A percentile compares a stretch with the other conserved stretches of the same genome.
Evolutionary conservation across 805 yeast genomes (phyloP).

Genomic region (Candida lessepsii): DNA sequence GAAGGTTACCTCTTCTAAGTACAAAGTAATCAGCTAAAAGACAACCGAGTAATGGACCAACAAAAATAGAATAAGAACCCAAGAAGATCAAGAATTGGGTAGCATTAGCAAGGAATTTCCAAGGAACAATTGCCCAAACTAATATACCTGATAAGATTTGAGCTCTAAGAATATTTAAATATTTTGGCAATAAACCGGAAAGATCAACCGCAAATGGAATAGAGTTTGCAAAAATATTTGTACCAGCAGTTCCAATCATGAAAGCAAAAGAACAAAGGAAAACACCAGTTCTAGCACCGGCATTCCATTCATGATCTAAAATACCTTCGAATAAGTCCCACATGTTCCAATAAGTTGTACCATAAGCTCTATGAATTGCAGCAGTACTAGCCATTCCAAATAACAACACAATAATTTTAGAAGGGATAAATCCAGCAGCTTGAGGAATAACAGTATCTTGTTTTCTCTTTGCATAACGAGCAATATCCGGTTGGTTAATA

Average conservation of each 20-base stretch:
- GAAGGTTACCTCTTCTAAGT: constrained; percentile 16
- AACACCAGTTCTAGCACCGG: constrained; percentile 24
- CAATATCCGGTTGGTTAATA: constrained; percentile 17
- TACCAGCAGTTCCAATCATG: constrained; percentile 24
- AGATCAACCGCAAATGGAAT: constrained; percentile 24
- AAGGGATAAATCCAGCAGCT: constrained; percentile 16
- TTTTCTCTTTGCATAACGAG: constrained; percentile 16
- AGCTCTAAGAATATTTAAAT: constrained; percentile 23
- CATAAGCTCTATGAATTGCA: constrained; percentile 16
- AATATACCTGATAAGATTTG: constrained; percentile 14
- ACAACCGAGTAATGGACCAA: constrained; percentile 16
- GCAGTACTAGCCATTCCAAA: constrained; percentile 15
- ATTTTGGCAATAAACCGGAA: constrained; percentile 23
- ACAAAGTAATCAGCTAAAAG: constrained; percentile 14
- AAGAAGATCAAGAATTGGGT: constrained; percentile 13
- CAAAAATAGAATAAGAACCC: constrained; percentile 16
- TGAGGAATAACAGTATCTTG: constrained; percentile 14
- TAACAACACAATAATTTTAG: constrained; percentile 13
- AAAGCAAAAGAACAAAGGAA: constrained; percentile 18
- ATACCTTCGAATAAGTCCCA: constrained; percentile 26
- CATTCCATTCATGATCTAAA: constrained; percentile 23
- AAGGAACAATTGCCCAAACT: constrained; percentile 18
- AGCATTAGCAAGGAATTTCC: constrained; percentile 17
- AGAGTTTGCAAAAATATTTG: constrained; percentile 27
- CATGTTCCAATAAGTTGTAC: constrained; percentile 25